Evolutionary conservation across 768 basidiomycete genomes (phyloP).

Genomic region (Clavulina sp.): DNA sequence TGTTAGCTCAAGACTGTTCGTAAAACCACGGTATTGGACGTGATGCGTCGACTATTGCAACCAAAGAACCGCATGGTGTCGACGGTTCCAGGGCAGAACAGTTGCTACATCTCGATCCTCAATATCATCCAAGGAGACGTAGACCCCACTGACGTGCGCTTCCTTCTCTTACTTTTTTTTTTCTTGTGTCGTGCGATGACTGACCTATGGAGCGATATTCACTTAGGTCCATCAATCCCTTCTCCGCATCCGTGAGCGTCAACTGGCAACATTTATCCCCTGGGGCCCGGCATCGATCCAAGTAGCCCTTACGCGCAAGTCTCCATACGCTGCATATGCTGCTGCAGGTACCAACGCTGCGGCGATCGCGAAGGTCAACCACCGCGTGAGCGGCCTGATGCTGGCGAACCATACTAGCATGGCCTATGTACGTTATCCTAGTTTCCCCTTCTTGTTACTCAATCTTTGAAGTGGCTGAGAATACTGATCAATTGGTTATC

Average conservation of each 20-base stretch:
- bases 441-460: slow-evolving; percentile 1
- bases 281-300: slow-evolving; percentile 99
- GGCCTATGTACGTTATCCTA: slow-evolving; percentile 48
- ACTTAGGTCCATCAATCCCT: slow-evolving; percentile 95
- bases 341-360: too few species aligned
- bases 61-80: slow-evolving; percentile 98
- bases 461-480: neutral
- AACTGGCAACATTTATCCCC: slow-evolving; percentile 93
- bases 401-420: slow-evolving; percentile 99
- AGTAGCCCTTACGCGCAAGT: slow-evolving; percentile 82
- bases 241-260: slow-evolving; percentile 87
- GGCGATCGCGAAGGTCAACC: too few species aligned
- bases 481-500: slow-evolving; percentile 3
- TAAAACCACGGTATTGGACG: slow-evolving; percentile 91
- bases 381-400: slow-evolving; percentile 96
- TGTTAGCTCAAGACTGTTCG: slow-evolving; percentile 81
- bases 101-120: slow-evolving; percentile 93
- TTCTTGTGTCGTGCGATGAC: neutral
- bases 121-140: slow-evolving; percentile 99
- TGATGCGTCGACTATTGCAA: slow-evolving; percentile 93
- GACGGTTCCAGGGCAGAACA: slow-evolving; percentile 76
- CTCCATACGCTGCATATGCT: slow-evolving; percentile 73
- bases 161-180: slow-evolving; percentile 2
- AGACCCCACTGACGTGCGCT: slow-evolving; percentile 81
- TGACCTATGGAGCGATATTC: too few species aligned